Conservation (phyloP, 2,329 filamentous ascomycete species). For the Monilinia laxa region DNA sequence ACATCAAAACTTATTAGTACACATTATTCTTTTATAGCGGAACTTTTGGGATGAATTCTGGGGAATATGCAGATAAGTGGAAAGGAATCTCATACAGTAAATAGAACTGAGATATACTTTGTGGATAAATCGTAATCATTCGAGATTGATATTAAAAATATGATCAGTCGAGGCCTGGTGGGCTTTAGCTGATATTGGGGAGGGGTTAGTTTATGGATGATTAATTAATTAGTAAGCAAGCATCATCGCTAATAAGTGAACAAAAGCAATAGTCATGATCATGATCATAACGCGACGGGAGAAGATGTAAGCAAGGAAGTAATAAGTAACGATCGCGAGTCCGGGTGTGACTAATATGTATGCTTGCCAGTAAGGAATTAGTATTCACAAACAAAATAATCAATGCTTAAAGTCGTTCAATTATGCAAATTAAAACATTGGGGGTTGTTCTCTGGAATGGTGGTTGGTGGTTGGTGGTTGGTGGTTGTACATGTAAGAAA, state of each 20-base stretch:
- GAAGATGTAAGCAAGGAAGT: background rate
- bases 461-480: no score
- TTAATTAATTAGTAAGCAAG: background rate
- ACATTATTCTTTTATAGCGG: background rate
- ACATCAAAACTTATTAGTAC: slow-evolving; percentile 11
- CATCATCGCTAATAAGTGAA: no score
- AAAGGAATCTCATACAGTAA: background rate
- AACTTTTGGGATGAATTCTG: background rate
- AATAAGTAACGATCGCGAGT: no score
- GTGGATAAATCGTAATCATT: background rate
- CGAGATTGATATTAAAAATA: background rate
- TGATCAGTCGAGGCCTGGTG: background rate
- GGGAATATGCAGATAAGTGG: background rate
- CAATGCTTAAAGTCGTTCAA: background rate
- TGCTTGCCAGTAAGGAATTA: background rate
- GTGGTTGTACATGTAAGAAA: no score
- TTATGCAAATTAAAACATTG: background rate
- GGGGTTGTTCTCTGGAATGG: background rate
- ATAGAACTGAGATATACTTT: background rate
- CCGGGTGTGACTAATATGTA: no score
- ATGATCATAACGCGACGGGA: no score
- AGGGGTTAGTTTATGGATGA: background rate
- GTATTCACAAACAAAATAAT: background rate
- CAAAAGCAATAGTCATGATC: no score
- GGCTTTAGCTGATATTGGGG: background rate